Base-by-base conservation (phyloP, 345 rosid species). In the Salix udensis region DNA sequence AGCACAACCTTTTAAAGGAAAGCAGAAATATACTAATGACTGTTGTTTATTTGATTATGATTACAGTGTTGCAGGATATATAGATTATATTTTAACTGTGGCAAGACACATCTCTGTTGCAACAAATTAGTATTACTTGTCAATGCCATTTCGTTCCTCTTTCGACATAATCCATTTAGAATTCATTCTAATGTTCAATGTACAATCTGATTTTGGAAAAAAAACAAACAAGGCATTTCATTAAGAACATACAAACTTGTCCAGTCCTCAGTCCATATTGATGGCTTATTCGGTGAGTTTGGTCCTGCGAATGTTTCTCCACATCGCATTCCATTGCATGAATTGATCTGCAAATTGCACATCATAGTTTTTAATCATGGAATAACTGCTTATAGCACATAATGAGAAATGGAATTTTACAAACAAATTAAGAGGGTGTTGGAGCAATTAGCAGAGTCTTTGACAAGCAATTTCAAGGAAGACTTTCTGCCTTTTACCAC, bases 251-350 rank as follows among this genome's bases (percentile, higher is more conserved):
- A 93, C 97, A 77, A 87, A 81, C 91, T 88, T 72, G 95, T 91
- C 98, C 98, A 91, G 70, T 91, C 84, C 80, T 94, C 98, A 23
- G 97, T 94, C 98, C 98, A 94, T 44, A 94, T 83, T 61, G 92
- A 79, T n/a, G 98, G 98, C 71, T 94, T 94, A 78, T 85, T 85
- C 62, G 92, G 92, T 8, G 94, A 87, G 78, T 94, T 94, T 1
- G 98, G 97, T 39, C 95, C 97, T 34, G 72, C 75, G 76, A 90
- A 94, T 66, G 97, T 93, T 80, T 88, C 91, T 66, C 92, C 98
- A 77, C 98, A 94, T 72, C 76, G 80, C 89, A 88, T 82, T 40
- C 97, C 97, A 46, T 91, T 94, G 85, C 97, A 91, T 72, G 97
- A 65, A 68, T 94, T 91, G 40, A 91, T 87, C 97, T 91, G 87